These are phyloP conservation scores for Lactarius quietus DNA, from an alignment of 768 basidiomycete genomes.

Conservation along the genomic window DNA sequence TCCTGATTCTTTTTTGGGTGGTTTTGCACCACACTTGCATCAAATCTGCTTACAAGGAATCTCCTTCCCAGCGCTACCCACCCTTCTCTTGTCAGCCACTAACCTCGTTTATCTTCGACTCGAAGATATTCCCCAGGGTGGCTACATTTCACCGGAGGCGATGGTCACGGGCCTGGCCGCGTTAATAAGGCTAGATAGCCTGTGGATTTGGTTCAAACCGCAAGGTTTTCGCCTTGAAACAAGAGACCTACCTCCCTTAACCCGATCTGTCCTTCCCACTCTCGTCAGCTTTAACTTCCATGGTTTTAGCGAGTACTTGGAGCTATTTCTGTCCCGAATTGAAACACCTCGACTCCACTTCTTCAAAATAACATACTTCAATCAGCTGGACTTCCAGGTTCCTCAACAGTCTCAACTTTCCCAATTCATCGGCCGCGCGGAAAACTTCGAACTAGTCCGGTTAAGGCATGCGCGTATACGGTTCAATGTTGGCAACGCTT, in stretches of 20 bases:
- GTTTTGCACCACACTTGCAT: background rate
- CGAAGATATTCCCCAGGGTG: background rate
- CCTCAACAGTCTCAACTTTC: background rate
- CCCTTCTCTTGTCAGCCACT: background rate
- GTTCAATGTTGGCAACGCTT: background rate
- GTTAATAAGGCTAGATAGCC: background rate
- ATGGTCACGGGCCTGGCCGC: background rate
- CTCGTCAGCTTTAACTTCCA: conserved; percentile 3
- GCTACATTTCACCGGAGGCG: background rate
- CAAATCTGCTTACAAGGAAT: background rate
- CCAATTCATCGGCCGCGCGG: conserved; percentile 4
- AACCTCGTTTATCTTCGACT: conserved; percentile 6
- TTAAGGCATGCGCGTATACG: background rate
- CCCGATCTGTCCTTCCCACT: background rate
- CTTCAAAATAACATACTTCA: background rate
- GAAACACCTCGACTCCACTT: background rate
- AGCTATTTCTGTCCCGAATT: background rate
- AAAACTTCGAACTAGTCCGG: background rate
- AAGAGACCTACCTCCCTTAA: background rate
- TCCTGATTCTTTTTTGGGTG: background rate
- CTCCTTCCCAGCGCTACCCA: background rate
- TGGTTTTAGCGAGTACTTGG: background rate
- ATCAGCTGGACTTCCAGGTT: background rate
- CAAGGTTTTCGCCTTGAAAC: background rate
- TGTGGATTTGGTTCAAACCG: background rate